These are phyloP conservation scores for Triglochin maritima DNA, from an alignment of 106 monocot genomes.

Conservation along the genomic window DNA sequence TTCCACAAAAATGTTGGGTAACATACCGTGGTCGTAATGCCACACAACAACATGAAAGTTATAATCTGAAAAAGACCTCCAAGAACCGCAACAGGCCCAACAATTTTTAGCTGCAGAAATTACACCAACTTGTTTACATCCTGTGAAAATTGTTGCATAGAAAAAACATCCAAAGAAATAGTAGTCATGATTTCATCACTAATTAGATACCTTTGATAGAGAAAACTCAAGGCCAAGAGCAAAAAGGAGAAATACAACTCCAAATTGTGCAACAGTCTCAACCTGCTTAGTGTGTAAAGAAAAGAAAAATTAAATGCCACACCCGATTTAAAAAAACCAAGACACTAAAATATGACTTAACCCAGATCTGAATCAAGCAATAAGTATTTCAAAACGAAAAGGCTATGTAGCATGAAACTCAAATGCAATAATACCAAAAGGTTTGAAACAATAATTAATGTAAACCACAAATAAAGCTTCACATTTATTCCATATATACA, in stretches of 20 bases:
- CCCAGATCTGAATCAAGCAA: no score
- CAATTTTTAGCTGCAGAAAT: slow-evolving; percentile 65
- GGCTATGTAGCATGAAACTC: no score
- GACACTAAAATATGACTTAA: no score
- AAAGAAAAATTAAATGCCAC: neutral
- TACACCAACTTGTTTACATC: no score
- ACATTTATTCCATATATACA: no score
- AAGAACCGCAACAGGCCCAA: slow-evolving; percentile 87
- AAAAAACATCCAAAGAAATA: neutral
- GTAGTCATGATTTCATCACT: neutral
- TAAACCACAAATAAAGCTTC: no score
- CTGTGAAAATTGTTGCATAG: no score
- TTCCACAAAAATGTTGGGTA: neutral
- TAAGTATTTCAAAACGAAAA: no score
- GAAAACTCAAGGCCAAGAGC: slow-evolving; percentile 97
- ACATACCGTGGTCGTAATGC: slow-evolving; percentile 70
- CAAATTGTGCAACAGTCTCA: slow-evolving; percentile 95
- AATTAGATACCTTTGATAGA: slow-evolving; percentile 61
- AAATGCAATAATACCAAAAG: no score
- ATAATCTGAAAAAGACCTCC: slow-evolving; percentile 92
- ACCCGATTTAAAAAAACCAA: no score
- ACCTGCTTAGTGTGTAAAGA: slow-evolving; percentile 33
- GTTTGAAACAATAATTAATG: no score
- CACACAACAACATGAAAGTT: slow-evolving; percentile 81
- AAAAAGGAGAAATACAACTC: slow-evolving; percentile 91